Conservation (phyloP, 345 rosid genomes). For the Firmiana major region DNA sequence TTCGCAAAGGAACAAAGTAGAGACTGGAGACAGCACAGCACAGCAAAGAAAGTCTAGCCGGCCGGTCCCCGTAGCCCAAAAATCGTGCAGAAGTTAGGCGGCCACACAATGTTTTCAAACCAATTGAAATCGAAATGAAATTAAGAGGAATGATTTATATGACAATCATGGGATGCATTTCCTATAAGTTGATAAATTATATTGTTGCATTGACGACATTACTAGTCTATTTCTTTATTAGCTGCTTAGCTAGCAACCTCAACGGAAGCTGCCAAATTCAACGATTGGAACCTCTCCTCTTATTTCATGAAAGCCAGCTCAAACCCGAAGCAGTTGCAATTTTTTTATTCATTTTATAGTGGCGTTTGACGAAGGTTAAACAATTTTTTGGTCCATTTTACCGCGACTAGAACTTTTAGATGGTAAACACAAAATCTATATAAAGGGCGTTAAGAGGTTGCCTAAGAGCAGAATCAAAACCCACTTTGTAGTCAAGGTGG, state of each 20-base stretch:
- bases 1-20: neutral
- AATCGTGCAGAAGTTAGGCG: neutral
- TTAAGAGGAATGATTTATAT: too few species aligned
- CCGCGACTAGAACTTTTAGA: neutral
- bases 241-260: constrained; percentile 7
- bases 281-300: neutral
- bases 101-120: neutral
- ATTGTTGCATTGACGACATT: neutral
- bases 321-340: neutral
- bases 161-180: neutral
- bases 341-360: neutral
- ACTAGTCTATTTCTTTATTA: neutral
- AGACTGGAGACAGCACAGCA: neutral
- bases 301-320: neutral
- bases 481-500: constrained; percentile 10
- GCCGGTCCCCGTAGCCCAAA: neutral
- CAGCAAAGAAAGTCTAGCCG: constrained; percentile 1
- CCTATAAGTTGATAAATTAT: neutral
- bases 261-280: neutral
- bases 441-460: constrained; percentile 35
- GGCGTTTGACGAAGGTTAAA: neutral
- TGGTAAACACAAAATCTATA: constrained; percentile 45
- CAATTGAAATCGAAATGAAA: neutral
- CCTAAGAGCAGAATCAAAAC: constrained; percentile 28
- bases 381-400: constrained; percentile 8